Evolutionary conservation across 2,329 filamentous ascomycete genomes (phyloP).

Genomic region (Aspergillus chevalieri): DNA sequence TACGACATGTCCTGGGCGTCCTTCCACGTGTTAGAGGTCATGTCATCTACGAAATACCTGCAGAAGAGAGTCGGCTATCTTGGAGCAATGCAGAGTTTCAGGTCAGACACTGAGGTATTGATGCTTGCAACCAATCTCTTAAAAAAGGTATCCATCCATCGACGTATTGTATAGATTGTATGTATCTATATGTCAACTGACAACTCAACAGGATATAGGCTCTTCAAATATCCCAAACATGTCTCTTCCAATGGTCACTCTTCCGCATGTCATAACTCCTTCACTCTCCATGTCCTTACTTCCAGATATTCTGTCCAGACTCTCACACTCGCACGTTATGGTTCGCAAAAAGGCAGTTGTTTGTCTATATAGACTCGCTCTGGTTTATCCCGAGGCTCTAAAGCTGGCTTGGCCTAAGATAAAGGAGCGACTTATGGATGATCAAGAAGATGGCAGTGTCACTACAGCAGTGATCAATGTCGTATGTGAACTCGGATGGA

Average conservation of each 20-base stretch:
- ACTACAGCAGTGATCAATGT: slow-evolving; percentile 96
- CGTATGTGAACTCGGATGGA: slow-evolving; percentile 90
- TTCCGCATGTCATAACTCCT: slow-evolving; percentile 92
- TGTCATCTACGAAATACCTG: slow-evolving; percentile 90
- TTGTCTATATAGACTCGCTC: slow-evolving; percentile 82
- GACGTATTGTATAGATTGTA: background rate
- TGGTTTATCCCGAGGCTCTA: slow-evolving; percentile 94
- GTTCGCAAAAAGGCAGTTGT: slow-evolving; percentile 95
- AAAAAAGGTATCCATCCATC: slow-evolving; percentile 63
- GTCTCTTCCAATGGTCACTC: slow-evolving; percentile 74
- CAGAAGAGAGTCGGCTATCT: slow-evolving; percentile 95
- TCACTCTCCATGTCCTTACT: slow-evolving; percentile 86
- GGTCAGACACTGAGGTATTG: slow-evolving; percentile 89
- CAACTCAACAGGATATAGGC: slow-evolving; percentile 43
- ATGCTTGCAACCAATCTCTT: slow-evolving; percentile 96
- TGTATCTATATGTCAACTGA: slow-evolving; percentile 10
- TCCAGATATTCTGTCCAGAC: slow-evolving; percentile 74
- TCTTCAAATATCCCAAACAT: slow-evolving; percentile 70
- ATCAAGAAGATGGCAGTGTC: slow-evolving; percentile 82
- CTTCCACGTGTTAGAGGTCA: slow-evolving; percentile 97
- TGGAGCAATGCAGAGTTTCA: slow-evolving; percentile 91
- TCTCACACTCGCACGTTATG: slow-evolving; percentile 77
- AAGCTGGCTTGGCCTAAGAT: slow-evolving; percentile 95
- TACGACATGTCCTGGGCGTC: slow-evolving; percentile 99
- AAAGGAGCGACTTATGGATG: slow-evolving; percentile 86